phyloP scores from a whole-genome alignment of 2,329 filamentous ascomycete species.

The Sclerotinia spermophila region DNA sequence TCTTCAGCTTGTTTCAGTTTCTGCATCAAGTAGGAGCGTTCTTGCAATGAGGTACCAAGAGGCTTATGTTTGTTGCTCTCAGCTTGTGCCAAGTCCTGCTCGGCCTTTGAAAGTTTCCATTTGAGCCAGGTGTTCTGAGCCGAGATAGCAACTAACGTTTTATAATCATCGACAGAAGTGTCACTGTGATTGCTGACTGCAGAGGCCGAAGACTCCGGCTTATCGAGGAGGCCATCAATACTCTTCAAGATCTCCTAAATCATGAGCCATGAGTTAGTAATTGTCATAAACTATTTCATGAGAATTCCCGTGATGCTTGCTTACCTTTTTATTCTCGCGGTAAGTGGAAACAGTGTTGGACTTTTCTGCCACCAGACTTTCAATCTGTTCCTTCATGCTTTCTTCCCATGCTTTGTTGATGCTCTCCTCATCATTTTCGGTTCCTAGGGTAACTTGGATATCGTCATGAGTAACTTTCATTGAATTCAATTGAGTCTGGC shows the following conservation, averaged over 20 bases:
- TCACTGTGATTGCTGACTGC: not conserved
- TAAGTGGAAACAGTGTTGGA: not conserved
- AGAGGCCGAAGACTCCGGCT: not conserved
- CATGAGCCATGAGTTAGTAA: not conserved
- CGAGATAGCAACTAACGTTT: not conserved
- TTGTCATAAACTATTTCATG: fast-evolving
- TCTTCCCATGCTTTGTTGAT: not conserved
- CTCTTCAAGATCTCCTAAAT: not conserved
- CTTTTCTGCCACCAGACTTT: not conserved
- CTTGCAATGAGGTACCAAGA: not conserved
- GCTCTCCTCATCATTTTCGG: not conserved
- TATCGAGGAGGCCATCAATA: not conserved
- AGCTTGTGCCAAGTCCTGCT: not conserved
- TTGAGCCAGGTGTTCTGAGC: not conserved
- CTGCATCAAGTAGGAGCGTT: not conserved
- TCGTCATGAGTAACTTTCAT: not conserved
- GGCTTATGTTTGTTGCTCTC: fast-evolving
- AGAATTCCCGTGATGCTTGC: not conserved
- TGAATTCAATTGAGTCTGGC: not conserved
- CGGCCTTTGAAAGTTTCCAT: not conserved
- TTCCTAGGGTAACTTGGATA: not conserved
- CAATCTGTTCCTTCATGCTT: not conserved
- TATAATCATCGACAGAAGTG: not conserved
- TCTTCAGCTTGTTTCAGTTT: not conserved
- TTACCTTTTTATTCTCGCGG: not conserved